phyloP scores from a whole-genome alignment of 2,329 filamentous ascomycete species.

The Ilyonectria sp. region DNA sequence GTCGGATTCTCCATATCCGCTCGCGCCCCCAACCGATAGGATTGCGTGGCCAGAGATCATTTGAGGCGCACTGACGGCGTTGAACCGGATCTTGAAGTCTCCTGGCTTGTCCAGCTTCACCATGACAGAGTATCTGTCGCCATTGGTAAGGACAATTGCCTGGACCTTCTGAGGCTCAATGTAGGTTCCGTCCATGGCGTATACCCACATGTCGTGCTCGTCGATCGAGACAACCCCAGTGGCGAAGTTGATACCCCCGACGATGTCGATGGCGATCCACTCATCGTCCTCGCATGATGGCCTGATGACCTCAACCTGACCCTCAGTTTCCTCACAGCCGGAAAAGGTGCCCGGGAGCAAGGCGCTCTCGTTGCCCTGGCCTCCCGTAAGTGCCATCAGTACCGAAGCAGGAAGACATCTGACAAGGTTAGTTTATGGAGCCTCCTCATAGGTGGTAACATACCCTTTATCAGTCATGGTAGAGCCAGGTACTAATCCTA shows the following conservation, averaged over 20 bases:
- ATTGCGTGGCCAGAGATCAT: constrained; percentile 68
- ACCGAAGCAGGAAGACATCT: constrained; percentile 53
- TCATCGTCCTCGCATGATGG: constrained; percentile 34
- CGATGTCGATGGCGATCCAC: constrained; percentile 70
- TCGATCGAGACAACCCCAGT: constrained; percentile 65
- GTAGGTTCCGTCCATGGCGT: constrained; percentile 69
- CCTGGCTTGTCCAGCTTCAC: constrained; percentile 62
- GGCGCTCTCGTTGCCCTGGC: constrained; percentile 51
- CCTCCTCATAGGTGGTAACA: neutral
- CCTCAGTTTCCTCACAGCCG: constrained; percentile 63
- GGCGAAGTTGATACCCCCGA: constrained; percentile 65
- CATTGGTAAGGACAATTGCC: constrained; percentile 63
- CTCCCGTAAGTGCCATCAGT: constrained; percentile 55
- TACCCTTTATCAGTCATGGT: constrained; percentile 60
- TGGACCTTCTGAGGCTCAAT: constrained; percentile 67
- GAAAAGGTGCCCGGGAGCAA: constrained; percentile 62
- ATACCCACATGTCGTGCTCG: constrained; percentile 67
- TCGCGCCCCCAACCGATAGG: constrained; percentile 56
- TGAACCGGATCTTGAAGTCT: constrained; percentile 69
- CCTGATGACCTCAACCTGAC: constrained; percentile 59
- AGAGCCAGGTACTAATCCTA: constrained; percentile 49
- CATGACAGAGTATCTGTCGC: constrained; percentile 67
- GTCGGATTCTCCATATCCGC: constrained; percentile 44
- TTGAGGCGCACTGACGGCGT: constrained; percentile 65
- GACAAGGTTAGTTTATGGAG: constrained; percentile 12